A percentile compares a stretch with the other conserved stretches of the same genome.
Evolutionary conservation across 2,329 filamentous ascomycete species (phyloP).

Genomic region (Botryosphaeria dothidea): DNA sequence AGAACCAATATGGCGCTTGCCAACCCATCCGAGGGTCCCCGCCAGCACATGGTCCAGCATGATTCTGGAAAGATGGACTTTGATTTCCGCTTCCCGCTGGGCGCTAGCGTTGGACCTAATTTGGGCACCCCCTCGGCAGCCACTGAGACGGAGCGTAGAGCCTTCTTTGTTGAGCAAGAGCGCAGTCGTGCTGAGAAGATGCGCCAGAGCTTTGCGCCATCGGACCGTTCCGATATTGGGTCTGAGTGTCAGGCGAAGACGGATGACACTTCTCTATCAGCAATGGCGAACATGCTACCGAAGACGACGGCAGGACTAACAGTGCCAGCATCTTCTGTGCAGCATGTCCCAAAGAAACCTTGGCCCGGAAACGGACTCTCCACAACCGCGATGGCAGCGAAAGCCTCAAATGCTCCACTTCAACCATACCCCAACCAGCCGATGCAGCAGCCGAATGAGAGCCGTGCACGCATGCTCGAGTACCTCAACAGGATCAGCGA

Average conservation of each 20-base stretch:
- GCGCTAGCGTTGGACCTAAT: neutral
- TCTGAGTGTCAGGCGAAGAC: neutral
- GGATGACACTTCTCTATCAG: neutral
- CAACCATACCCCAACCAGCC: neutral
- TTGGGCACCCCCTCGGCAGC: neutral
- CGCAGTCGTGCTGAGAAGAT: constrained; percentile 16
- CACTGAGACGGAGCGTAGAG: neutral
- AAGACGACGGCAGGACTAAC: neutral
- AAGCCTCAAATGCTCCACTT: neutral
- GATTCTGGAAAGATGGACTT: constrained; percentile 6
- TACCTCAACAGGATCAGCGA: constrained; percentile 12
- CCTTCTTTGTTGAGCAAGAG: constrained; percentile 19
- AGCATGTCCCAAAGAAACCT: neutral
- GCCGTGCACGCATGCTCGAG: constrained; percentile 15
- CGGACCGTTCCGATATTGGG: neutral
- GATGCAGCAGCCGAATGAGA: neutral
- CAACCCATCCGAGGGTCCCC: neutral
- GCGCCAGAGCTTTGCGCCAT: neutral
- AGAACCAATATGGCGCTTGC: neutral
- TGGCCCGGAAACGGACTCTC: neutral
- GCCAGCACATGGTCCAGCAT: neutral
- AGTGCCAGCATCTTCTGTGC: neutral
- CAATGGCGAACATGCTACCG: neutral
- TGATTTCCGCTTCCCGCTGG: constrained; percentile 4
- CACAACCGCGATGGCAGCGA: neutral